These are phyloP conservation scores for Paraphaeosphaeria minitans DNA, from an alignment of 2,329 filamentous ascomycete genomes.

Conservation along the genomic window DNA sequence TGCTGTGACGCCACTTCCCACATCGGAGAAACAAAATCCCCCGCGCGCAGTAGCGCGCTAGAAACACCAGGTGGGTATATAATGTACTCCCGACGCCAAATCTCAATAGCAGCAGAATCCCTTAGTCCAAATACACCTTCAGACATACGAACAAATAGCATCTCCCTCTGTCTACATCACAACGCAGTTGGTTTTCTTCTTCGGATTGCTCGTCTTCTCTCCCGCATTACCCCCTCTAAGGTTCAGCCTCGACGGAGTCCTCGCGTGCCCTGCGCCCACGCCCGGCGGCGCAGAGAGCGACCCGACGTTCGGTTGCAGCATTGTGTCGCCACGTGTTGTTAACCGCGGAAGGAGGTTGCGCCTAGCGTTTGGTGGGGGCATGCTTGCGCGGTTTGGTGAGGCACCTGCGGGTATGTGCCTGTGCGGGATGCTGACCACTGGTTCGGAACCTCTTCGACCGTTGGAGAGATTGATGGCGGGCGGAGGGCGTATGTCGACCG, in stretches of 20 bases:
- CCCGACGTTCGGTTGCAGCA: background rate
- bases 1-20: background rate
- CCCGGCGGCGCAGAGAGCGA: conserved; percentile 19
- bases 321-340: conserved; percentile 1
- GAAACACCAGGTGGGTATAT: conserved; percentile 20
- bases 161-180: conserved; percentile 16
- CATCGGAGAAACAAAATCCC: background rate
- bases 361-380: conserved; percentile 12
- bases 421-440: conserved; percentile 20
- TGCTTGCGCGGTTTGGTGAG: conserved; percentile 17
- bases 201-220: conserved; percentile 13
- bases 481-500: conserved; percentile 28
- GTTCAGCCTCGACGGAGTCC: background rate
- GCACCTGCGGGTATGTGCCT: conserved; percentile 16
- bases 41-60: background rate
- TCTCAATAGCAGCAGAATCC: background rate
- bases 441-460: conserved; percentile 33
- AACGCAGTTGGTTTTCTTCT: conserved; percentile 14
- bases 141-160: too few relatives aligned
- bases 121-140: background rate
- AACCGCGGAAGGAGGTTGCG: conserved; percentile 15
- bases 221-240: background rate
- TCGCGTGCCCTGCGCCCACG: conserved; percentile 6
- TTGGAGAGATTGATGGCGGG: conserved; percentile 21
- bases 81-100: conserved; percentile 17